Base-by-base conservation (phyloP, 106 monocot species). In the Gastrodia elata region DNA sequence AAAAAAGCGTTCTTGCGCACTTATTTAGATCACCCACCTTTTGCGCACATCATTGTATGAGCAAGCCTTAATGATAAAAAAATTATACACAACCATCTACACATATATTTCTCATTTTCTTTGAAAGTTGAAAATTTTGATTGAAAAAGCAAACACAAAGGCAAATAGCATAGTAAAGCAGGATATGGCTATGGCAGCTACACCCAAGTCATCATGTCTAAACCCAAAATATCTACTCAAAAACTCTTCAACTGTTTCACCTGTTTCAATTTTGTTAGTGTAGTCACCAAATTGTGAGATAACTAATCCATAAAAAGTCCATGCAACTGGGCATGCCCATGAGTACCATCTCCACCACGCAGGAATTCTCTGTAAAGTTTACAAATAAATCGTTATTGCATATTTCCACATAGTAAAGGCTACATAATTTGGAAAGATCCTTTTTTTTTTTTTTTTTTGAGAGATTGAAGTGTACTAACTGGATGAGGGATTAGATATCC, bases 401-500 rank as follows among this genome's bases (percentile, higher is more conserved):
- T 25, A n/a, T n/a, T 35, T 18, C 34, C 3, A 16, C 20, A 9
- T 35, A 16, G 5, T 20, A 18, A 65, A 65, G 4, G 13, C 43
- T 43, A n/a, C n/a, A n/a, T n/a, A n/a, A n/a, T n/a, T n/a, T n/a
- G n/a, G n/a, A n/a, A n/a, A n/a, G n/a, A n/a, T n/a, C n/a, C n/a
- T n/a, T n/a, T n/a, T 43, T 43, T n/a, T n/a, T n/a, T n/a, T n/a
- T n/a, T n/a, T n/a, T n/a, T n/a, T n/a, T n/a, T n/a, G n/a, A n/a
- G 9, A 36, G 36, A 65, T 4, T 30, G 8, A 35, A 65, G 35
- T 43, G 18, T 18, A 76, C 82, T 89, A 81, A 91, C 91, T 0
- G 91, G 85, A 24, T 84, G 79, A 72, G 94, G 94, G 56, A 86
- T 81, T 8, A 94, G 32, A 61, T 79, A 94, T 36, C 94, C 94